Base-by-base conservation (phyloP, 2,329 filamentous ascomycete species). In the Clonostachys rhizophaga region DNA sequence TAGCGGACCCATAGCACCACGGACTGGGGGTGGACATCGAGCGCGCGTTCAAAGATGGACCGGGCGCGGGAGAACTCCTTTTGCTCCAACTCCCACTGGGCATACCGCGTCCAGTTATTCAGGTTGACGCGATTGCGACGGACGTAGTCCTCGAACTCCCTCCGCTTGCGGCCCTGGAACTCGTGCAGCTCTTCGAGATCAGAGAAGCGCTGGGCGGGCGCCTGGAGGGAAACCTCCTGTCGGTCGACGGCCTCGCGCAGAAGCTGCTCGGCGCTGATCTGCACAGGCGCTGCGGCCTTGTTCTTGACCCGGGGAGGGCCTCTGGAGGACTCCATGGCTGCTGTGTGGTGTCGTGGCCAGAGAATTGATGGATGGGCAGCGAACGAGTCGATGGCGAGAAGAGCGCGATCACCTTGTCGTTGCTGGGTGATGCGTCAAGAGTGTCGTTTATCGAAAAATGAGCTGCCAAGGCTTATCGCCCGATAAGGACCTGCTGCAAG, bases 51-150 rank as follows among this genome's bases (percentile, higher is more conserved):
- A 59, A 97, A 99, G 60, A 99, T 85, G 44, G 88, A 95, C 40
- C 94, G 80, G 33, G 94, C 94, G 47, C 94, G 87, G 47, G 87
- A 84, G 68, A 89, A 96, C 71, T 99, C 94, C 69, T 97, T 97
- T 71, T 99, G 94, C 65, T 99, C 92, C 50, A 97, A 78, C 72
- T 99, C 94, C 89, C 91, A 99, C 57, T 89, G 83, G 47, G 94
- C 92, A 76, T 99, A 99, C 61, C 91, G 88, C 79, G 94, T 90
- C 94, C 94, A 99, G 69, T 97, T 97, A 75, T 95, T 95, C 79
- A 97, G 91, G 62, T 95, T 96, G 64, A 96, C 79, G 61, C 92
- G 76, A 64, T 97, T 97, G 54, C 94, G 87, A 54, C 91, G 86
- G 50, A 97, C 89, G 85, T 97, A 97, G 74, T 96, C 89, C 70